phyloP scores from a whole-genome alignment of 2,329 filamentous ascomycete genomes.

The Fusarium sp. region DNA sequence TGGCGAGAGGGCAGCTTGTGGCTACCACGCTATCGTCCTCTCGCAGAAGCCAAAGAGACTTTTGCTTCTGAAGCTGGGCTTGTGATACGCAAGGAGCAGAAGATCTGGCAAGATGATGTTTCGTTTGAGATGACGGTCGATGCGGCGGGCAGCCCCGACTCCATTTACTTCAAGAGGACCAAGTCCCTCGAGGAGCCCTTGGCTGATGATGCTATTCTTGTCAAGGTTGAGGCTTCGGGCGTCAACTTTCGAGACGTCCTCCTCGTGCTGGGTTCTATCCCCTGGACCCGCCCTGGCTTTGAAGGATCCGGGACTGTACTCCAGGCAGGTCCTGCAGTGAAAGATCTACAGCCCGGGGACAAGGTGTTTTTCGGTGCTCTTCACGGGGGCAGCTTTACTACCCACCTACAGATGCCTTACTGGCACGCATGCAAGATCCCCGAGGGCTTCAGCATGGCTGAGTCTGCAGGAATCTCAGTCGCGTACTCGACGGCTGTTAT shows the following conservation, averaged over 20 bases:
- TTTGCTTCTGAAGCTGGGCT: too few relatives aligned
- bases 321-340: background rate
- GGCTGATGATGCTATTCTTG: slow-evolving; percentile 4
- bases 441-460: background rate
- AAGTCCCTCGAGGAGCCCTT: background rate
- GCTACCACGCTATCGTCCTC: too few relatives aligned
- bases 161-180: too few relatives aligned
- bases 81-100: too few relatives aligned
- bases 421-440: background rate
- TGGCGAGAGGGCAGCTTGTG: too few relatives aligned
- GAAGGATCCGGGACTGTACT: slow-evolving; percentile 47
- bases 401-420: background rate
- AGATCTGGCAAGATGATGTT: too few relatives aligned
- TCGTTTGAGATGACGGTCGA: too few relatives aligned
- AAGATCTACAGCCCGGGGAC: background rate
- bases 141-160: too few relatives aligned
- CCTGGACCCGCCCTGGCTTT: slow-evolving; percentile 42
- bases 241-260: slow-evolving; percentile 43
- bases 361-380: background rate
- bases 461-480: slow-evolving; percentile 25
- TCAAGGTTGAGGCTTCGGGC: slow-evolving; percentile 25
- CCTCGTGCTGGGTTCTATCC: slow-evolving; percentile 41
- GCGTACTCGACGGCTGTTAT: slow-evolving; percentile 19
- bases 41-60: too few relatives aligned
- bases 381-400: background rate